Evolutionary conservation across 176 grass and related monocot species (phyloP).

Genomic region (Zea mays): Zm-B73-REFERENCE-NAM-5.0 NC_050097.1:242706001-242706500

Average conservation of each 20-base stretch:
- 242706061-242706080: conserved; percentile 73
- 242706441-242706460: conserved; percentile 40
- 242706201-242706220: conserved; percentile 90
- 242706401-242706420: conserved; percentile 98
- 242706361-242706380: conserved; percentile 77
- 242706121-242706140: conserved; percentile 61
- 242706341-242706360: conserved; percentile 67
- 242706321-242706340: conserved; percentile 78
- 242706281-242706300: conserved; percentile 72
- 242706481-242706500: background rate
- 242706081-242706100: conserved; percentile 31
- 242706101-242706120: conserved; percentile 23
- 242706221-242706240: conserved; percentile 65
- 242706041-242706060: conserved; percentile 99
- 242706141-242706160: conserved; percentile 98
- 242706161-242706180: conserved; percentile 99
- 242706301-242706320: conserved; percentile 83
- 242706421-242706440: conserved; percentile 94
- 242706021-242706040: conserved; percentile 94
- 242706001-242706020: conserved; percentile 92
- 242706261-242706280: conserved; percentile 56
- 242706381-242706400: conserved; percentile 93
- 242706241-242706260: conserved; percentile 69
- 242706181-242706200: conserved; percentile 95
- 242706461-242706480: conserved; percentile 13